Conservation (phyloP, 306 rosid species). For the Ormosia semicastrata region DNA sequence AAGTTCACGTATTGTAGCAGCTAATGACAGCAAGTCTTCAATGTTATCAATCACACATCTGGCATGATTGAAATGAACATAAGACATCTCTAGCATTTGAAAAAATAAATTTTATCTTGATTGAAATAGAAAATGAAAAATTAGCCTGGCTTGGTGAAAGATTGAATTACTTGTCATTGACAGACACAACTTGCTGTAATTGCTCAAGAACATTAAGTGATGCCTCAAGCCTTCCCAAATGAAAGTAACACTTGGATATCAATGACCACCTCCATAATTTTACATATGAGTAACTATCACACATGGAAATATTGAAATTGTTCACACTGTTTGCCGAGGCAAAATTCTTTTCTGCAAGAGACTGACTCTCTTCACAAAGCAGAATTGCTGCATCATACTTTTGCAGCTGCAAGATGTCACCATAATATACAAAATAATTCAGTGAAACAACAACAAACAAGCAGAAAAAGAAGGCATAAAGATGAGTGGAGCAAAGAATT, state of each 20-base stretch:
- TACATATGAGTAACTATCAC: conserved; percentile 36
- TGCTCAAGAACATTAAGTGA: conserved; percentile 71
- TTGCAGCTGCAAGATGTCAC: conserved; percentile 57
- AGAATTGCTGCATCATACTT: conserved; percentile 75
- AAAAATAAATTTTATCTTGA: conserved; percentile 5
- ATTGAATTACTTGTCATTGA: conserved; percentile 53
- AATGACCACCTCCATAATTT: conserved; percentile 83
- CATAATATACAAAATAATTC: conserved; percentile 1
- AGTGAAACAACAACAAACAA: background rate
- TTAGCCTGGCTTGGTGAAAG: conserved; percentile 12
- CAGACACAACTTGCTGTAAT: conserved; percentile 51
- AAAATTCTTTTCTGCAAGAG: conserved; percentile 75
- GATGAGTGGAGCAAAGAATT: conserved; percentile 16
- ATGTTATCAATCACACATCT: conserved; percentile 49
- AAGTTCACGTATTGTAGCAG: conserved; percentile 66
- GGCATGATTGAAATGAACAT: conserved; percentile 30
- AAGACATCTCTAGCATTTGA: conserved; percentile 30
- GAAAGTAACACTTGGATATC: conserved; percentile 83
- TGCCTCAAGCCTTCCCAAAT: conserved; percentile 81
- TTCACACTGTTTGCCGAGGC: conserved; percentile 22
- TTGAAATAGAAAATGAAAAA: conserved; percentile 29
- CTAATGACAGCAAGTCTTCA: conserved; percentile 47
- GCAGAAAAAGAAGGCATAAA: background rate
- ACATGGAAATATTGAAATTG: conserved; percentile 32
- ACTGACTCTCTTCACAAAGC: conserved; percentile 71